Percentiles rank a stretch among this genome's conserved stretches.
phyloP scores from a whole-genome alignment of 257 asterid genomes.

The Sherardia arvensis region DNA sequence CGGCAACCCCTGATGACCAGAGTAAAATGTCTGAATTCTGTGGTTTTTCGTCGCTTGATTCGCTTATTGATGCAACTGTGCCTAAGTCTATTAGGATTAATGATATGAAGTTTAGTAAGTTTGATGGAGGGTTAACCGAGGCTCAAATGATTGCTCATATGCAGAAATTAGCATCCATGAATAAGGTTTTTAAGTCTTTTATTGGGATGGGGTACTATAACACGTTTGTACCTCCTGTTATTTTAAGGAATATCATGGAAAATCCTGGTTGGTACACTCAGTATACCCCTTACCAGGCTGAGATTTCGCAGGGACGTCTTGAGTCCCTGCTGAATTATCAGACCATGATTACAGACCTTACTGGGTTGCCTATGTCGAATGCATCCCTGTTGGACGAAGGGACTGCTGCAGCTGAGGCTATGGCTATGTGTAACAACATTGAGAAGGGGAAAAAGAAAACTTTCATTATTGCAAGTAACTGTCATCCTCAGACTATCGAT shows the following conservation, averaged over 20 bases:
- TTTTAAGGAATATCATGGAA: slow-evolving; percentile 78
- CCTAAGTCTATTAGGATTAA: slow-evolving; percentile 73
- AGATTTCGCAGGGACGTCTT: slow-evolving; percentile 91
- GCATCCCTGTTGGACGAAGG: slow-evolving; percentile 95
- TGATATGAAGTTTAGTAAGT: slow-evolving; percentile 56
- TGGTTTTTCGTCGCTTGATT: slow-evolving; percentile 53
- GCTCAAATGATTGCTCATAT: slow-evolving; percentile 83
- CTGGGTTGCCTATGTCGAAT: slow-evolving; percentile 93
- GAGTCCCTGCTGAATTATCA: slow-evolving; percentile 84
- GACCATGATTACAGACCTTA: slow-evolving; percentile 85
- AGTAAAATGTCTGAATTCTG: slow-evolving; percentile 63
- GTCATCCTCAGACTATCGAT: slow-evolving; percentile 95
- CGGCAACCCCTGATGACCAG: slow-evolving; percentile 90
- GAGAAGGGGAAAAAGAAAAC: slow-evolving; percentile 84
- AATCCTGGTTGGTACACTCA: slow-evolving; percentile 99
- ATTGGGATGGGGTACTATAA: slow-evolving; percentile 95
- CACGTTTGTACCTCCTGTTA: slow-evolving; percentile 87
- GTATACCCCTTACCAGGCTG: slow-evolving; percentile 98
- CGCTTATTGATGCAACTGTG: slow-evolving; percentile 81
- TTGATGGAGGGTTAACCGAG: slow-evolving; percentile 77
- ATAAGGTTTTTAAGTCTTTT: slow-evolving; percentile 66
- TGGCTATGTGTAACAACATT: slow-evolving; percentile 98
- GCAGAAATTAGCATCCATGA: slow-evolving; percentile 63
- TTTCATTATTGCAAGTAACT: slow-evolving; percentile 74
- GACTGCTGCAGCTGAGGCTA: slow-evolving; percentile 98